phyloP scores from a whole-genome alignment of 768 basidiomycete genomes.

The Kwoniella sp. region DNA sequence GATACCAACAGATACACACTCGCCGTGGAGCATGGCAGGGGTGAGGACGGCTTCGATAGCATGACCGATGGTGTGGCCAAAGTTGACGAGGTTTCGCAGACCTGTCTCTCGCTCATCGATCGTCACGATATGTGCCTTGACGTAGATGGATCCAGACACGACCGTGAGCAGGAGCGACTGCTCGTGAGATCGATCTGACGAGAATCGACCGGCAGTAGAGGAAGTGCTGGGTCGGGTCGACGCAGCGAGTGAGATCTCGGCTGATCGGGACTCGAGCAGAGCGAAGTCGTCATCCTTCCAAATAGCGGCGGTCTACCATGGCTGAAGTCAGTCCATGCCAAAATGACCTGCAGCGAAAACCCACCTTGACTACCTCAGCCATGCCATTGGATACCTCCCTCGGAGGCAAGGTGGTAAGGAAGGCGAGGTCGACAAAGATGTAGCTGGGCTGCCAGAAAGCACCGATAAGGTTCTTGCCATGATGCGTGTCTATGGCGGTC shows the following conservation, averaged over 20 bases:
- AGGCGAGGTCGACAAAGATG: constrained; percentile 95
- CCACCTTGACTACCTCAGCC: constrained; percentile 95
- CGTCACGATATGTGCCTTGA: constrained; percentile 95
- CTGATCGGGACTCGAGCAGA: constrained; percentile 75
- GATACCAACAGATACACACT: constrained; percentile 94
- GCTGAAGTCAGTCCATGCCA: constrained; percentile 3
- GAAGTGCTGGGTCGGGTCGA: constrained; percentile 59
- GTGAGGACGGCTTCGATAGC: constrained; percentile 96
- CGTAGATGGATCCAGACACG: constrained; percentile 86
- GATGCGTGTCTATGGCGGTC: constrained; percentile 97
- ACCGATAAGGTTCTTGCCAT: constrained; percentile 97
- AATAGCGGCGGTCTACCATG: constrained; percentile 89
- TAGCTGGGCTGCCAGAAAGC: constrained; percentile 98
- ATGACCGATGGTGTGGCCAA: constrained; percentile 97
- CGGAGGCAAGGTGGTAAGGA: constrained; percentile 84
- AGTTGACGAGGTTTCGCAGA: constrained; percentile 96
- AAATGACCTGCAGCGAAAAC: constrained; percentile 19
- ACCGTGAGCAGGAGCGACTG: constrained; percentile 83
- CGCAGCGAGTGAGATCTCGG: constrained; percentile 78
- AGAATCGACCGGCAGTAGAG: constrained; percentile 53
- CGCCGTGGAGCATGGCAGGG: constrained; percentile 89
- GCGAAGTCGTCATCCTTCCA: constrained; percentile 90
- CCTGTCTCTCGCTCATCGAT: constrained; percentile 95
- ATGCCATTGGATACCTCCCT: constrained; percentile 98
- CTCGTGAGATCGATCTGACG: constrained; percentile 59